Conservation (phyloP, 2,329 filamentous ascomycete genomes). For the Alternaria brassicae region DNA sequence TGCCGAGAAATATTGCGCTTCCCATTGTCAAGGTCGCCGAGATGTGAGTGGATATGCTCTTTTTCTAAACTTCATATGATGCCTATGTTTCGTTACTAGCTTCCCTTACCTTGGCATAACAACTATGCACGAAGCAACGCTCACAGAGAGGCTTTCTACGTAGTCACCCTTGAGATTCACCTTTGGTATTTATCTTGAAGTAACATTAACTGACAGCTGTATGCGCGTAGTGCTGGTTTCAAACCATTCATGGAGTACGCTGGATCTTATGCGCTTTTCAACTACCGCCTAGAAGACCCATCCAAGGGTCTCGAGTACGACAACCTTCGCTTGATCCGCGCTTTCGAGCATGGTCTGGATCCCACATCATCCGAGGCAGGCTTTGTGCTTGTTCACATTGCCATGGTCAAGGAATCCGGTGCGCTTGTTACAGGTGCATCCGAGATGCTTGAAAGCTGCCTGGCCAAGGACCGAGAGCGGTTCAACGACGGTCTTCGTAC, state of each 20-base stretch:
- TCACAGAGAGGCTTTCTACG: neutral
- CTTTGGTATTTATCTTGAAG: neutral
- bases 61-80: neutral
- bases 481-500: slow-evolving; percentile 64
- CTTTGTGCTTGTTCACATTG: slow-evolving; percentile 93
- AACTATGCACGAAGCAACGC: neutral
- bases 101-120: neutral
- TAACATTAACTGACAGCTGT: slow-evolving; percentile 26
- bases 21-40: slow-evolving; percentile 85
- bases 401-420: slow-evolving; percentile 90
- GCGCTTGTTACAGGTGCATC: slow-evolving; percentile 76
- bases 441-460: slow-evolving; percentile 65
- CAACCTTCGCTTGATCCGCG: slow-evolving; percentile 82
- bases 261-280: slow-evolving; percentile 68
- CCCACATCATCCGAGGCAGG: slow-evolving; percentile 88
- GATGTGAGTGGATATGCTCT: slow-evolving; percentile 68
- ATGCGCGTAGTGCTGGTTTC: slow-evolving; percentile 66
- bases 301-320: slow-evolving; percentile 62
- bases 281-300: slow-evolving; percentile 67
- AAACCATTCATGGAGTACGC: slow-evolving; percentile 92
- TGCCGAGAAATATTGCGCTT: slow-evolving; percentile 77
- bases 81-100: neutral
- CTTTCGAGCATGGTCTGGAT: slow-evolving; percentile 89
- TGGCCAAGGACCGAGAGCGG: slow-evolving; percentile 54
- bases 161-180: neutral